Percentiles rank a stretch among this genome's conserved stretches.
Evolutionary conservation across 2,329 filamentous ascomycete species (phyloP).

Genomic region (Colletotrichum truncatum): DNA sequence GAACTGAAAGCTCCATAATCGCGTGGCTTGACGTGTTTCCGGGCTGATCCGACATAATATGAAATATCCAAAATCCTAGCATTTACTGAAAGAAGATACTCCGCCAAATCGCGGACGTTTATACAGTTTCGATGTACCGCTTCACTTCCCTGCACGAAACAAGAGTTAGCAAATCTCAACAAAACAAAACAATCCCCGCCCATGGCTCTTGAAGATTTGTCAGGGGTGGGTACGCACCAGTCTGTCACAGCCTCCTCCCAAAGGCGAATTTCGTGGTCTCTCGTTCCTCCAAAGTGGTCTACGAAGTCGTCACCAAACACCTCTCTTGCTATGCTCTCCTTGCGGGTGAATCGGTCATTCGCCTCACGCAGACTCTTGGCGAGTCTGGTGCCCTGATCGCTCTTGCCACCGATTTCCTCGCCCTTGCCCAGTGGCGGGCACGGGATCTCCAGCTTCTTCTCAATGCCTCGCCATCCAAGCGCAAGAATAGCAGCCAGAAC

Average conservation of each 20-base stretch:
- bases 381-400: slow-evolving; percentile 78
- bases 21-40: slow-evolving; percentile 11
- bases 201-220: neutral
- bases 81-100: neutral
- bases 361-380: slow-evolving; percentile 90
- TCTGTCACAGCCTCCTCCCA: slow-evolving; percentile 98
- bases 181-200: neutral
- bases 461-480: slow-evolving; percentile 88
- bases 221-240: slow-evolving; percentile 70
- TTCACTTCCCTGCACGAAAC: slow-evolving; percentile 71
- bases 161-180: neutral
- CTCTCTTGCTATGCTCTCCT: slow-evolving; percentile 88
- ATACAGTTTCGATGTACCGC: slow-evolving; percentile 83
- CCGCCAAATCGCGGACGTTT: slow-evolving; percentile 17
- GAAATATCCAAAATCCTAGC: neutral
- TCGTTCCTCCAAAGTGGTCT: slow-evolving; percentile 91
- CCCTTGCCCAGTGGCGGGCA: slow-evolving; percentile 87
- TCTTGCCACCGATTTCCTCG: slow-evolving; percentile 78
- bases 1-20: neutral
- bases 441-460: slow-evolving; percentile 88
- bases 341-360: slow-evolving; percentile 77
- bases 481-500: slow-evolving; percentile 89
- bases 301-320: slow-evolving; percentile 96
- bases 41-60: neutral
- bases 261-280: slow-evolving; percentile 87